Evolutionary conservation across 768 basidiomycete species (phyloP).

Genomic region (Amanita exitialis): DNA sequence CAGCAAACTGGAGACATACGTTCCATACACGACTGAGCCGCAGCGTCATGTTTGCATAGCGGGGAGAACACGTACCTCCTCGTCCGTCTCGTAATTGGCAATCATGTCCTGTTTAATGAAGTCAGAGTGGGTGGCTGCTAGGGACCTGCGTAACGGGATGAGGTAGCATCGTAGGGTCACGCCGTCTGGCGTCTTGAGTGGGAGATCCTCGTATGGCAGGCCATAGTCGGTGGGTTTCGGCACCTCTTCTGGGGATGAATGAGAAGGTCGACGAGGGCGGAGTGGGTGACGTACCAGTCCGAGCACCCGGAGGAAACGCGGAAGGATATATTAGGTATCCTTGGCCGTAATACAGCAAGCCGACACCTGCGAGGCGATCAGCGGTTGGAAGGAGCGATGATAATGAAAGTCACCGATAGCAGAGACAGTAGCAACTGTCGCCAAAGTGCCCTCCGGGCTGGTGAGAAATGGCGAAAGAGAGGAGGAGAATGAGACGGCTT

Average conservation of each 20-base stretch:
- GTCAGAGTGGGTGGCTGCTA: conserved; percentile 24
- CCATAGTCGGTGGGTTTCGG: conserved; percentile 58
- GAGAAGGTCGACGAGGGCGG: neutral
- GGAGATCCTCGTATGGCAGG: conserved; percentile 67
- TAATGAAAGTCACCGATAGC: conserved; percentile 34
- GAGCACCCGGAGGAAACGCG: conserved; percentile 67
- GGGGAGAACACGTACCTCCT: conserved; percentile 35
- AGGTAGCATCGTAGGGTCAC: conserved; percentile 70
- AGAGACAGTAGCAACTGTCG: conserved; percentile 46
- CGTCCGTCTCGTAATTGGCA: conserved; percentile 34
- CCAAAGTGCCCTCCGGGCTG: conserved; percentile 35
- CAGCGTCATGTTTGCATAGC: neutral
- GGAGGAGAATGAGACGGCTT: neutral
- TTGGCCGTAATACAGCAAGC: conserved; percentile 79
- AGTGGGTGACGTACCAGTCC: conserved; percentile 42
- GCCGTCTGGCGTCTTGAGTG: conserved; percentile 62
- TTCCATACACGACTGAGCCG: neutral
- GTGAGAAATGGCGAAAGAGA: neutral
- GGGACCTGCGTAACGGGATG: conserved; percentile 50
- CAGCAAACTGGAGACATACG: conserved; percentile 23
- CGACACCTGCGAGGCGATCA: conserved; percentile 35
- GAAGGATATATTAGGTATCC: conserved; percentile 88
- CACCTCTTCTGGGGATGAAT: conserved; percentile 42
- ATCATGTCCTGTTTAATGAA: conserved; percentile 20
- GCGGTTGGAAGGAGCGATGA: neutral